Evolutionary conservation across 257 asterid genomes (phyloP).

Genomic region (Craterostigma plantagineum): DNA sequence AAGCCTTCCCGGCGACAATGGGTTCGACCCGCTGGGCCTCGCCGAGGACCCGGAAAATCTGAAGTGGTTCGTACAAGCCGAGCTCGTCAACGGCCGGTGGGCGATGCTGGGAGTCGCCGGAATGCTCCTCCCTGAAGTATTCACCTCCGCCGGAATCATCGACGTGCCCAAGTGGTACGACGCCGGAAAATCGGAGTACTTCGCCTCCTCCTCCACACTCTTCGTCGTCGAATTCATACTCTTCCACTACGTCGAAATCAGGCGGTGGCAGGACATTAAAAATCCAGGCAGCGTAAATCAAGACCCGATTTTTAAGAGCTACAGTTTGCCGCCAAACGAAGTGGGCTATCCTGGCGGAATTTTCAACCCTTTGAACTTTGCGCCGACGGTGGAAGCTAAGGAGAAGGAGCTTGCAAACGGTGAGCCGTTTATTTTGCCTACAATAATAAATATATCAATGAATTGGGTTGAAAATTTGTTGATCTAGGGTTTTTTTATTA

Average conservation of each 20-base stretch:
- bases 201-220: slow-evolving; percentile 75
- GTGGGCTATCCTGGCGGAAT: slow-evolving; percentile 85
- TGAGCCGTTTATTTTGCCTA: slow-evolving; percentile 9
- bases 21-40: slow-evolving; percentile 5
- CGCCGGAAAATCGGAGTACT: slow-evolving; percentile 67
- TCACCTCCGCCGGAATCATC: slow-evolving; percentile 46
- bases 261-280: slow-evolving; percentile 98
- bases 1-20: slow-evolving; percentile 30
- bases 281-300: slow-evolving; percentile 91
- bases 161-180: slow-evolving; percentile 86
- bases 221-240: slow-evolving; percentile 86
- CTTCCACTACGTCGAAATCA: slow-evolving; percentile 90
- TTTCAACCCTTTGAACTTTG: slow-evolving; percentile 78
- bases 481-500: slow-evolving; percentile 3
- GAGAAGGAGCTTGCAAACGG: slow-evolving; percentile 92
- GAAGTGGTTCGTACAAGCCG: slow-evolving; percentile 76
- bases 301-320: slow-evolving; percentile 84
- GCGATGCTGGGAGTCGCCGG: slow-evolving; percentile 96
- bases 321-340: slow-evolving; percentile 60
- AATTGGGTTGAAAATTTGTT: neutral
- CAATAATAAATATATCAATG: neutral
- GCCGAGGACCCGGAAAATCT: slow-evolving; percentile 10
- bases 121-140: slow-evolving; percentile 71
- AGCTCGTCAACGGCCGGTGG: slow-evolving; percentile 86
- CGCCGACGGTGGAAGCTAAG: slow-evolving; percentile 66